phyloP scores from a whole-genome alignment of 345 rosid genomes.

The Salix purpurea region DNA sequence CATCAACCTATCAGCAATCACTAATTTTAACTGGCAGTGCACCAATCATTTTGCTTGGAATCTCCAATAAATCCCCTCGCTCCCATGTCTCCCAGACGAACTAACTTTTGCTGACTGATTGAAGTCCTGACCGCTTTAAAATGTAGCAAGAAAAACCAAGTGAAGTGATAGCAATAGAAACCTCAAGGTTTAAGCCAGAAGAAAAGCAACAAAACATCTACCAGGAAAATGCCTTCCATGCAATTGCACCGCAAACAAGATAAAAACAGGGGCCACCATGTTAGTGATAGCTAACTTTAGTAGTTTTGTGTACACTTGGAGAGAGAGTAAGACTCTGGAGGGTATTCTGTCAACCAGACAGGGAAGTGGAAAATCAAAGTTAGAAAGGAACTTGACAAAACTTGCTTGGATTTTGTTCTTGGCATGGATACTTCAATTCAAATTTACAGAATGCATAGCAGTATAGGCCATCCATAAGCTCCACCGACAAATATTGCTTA shows the following conservation, averaged over 20 bases:
- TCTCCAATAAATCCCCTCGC: background rate
- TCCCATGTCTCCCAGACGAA: constrained; percentile 1
- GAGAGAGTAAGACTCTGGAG: background rate
- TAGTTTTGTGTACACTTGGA: background rate
- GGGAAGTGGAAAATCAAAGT: background rate
- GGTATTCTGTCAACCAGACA: background rate
- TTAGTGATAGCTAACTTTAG: background rate
- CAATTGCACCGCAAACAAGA: background rate
- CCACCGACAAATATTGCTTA: constrained; percentile 19
- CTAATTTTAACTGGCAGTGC: too few species aligned
- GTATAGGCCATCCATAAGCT: constrained; percentile 36
- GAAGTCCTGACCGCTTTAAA: background rate
- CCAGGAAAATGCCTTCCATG: background rate
- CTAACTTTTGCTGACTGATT: constrained; percentile 4
- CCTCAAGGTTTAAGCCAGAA: background rate
- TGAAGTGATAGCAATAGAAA: constrained; percentile 4
- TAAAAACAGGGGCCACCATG: constrained; percentile 4
- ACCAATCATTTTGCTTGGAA: constrained; percentile 17
- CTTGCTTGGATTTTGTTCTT: background rate
- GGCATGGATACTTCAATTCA: constrained; percentile 17
- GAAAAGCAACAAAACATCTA: background rate
- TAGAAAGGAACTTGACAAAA: background rate
- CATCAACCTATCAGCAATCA: too few species aligned
- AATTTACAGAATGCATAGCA: constrained; percentile 40
- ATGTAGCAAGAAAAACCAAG: background rate